Evolutionary conservation across 495 filamentous ascomycete genomes (phyloP).

Genomic region (Hypoxylon subgilvum): DNA sequence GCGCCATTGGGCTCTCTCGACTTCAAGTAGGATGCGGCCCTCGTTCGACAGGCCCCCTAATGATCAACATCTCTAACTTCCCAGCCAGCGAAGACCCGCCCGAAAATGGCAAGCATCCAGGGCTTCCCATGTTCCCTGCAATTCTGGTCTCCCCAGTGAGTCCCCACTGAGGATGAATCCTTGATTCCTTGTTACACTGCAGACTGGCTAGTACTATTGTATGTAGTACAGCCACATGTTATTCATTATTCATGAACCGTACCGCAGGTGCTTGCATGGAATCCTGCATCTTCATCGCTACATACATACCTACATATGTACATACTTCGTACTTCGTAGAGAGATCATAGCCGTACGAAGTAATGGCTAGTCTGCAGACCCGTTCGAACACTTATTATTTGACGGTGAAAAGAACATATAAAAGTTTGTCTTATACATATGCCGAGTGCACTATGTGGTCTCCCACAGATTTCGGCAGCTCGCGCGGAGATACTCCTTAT

Average conservation of each 20-base stretch:
- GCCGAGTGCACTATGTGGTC: slow-evolving; percentile 5
- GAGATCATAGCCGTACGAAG: slow-evolving; percentile 23
- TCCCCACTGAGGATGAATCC: slow-evolving; percentile 39
- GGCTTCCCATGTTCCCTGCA: slow-evolving; percentile 20
- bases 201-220: too few species aligned
- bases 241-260: slow-evolving; percentile 1
- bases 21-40: slow-evolving; percentile 33
- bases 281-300: too few species aligned
- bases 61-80: slow-evolving; percentile 33
- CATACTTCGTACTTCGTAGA: too few species aligned
- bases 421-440: slow-evolving; percentile 29
- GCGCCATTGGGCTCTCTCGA: slow-evolving; percentile 26
- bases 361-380: slow-evolving; percentile 14
- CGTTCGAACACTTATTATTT: slow-evolving; percentile 27
- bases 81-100: slow-evolving; percentile 19
- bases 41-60: slow-evolving; percentile 18
- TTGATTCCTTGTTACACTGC: slow-evolving; percentile 41
- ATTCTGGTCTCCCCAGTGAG: slow-evolving; percentile 17
- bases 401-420: slow-evolving; percentile 29
- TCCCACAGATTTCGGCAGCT: slow-evolving; percentile 8
- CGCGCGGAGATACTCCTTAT: slow-evolving; percentile 1
- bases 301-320: too few species aligned
- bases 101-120: slow-evolving; percentile 27
- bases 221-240: slow-evolving; percentile 29
- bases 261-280: not conserved